Percentiles rank a stretch among this genome's conserved stretches.
These are phyloP conservation scores for Xylaria sp. DNA, from an alignment of 2,329 filamentous ascomycete species.

Conservation along the genomic window DNA sequence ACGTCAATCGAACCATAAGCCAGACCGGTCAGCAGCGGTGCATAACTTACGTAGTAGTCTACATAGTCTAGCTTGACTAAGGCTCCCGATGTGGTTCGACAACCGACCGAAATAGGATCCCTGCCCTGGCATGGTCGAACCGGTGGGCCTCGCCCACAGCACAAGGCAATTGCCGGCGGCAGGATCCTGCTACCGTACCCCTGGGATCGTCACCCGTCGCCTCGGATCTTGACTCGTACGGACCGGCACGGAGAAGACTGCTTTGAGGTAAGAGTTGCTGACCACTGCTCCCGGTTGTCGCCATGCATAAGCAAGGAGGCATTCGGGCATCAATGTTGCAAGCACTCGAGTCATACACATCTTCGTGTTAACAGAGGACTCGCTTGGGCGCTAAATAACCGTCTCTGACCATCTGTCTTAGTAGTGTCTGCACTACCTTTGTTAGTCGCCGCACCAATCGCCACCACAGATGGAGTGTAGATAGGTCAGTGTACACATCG, in stretches of 20 bases:
- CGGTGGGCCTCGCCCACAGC: background rate
- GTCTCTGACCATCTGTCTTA: background rate
- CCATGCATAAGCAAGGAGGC: background rate
- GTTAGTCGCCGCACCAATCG: conserved; percentile 6
- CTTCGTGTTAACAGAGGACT: too few species aligned
- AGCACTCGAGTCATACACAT: background rate
- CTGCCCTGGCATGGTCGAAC: background rate
- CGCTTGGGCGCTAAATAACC: background rate
- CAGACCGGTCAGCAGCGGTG: background rate
- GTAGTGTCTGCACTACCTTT: conserved; percentile 8
- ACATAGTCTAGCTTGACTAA: background rate
- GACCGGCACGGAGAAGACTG: too few species aligned
- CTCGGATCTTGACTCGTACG: too few species aligned
- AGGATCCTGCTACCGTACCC: background rate
- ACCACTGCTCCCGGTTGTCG: too few species aligned
- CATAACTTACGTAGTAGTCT: too few species aligned
- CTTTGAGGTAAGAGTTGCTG: too few species aligned
- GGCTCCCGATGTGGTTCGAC: background rate
- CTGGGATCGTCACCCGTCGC: background rate
- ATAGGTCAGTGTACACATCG: too few species aligned
- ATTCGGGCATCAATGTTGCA: background rate
- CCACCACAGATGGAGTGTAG: too few species aligned
- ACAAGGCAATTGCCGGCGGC: background rate
- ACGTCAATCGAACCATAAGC: background rate
- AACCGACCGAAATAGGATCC: background rate